These are phyloP conservation scores for Prunella vulgaris DNA, from an alignment of 257 asterid genomes.

Conservation along the genomic window DNA sequence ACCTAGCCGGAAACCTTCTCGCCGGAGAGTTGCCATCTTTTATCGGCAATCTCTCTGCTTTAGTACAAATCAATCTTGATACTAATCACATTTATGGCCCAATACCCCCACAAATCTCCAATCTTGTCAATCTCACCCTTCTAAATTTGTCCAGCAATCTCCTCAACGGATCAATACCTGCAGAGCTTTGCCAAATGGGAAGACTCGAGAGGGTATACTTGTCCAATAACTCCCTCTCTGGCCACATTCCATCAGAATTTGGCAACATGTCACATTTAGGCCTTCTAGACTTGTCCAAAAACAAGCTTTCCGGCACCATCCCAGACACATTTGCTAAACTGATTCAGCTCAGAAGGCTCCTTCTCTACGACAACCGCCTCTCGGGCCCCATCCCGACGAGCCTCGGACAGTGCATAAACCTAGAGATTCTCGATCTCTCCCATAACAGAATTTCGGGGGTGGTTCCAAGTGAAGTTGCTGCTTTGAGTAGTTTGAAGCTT, in stretches of 20 bases:
- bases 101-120: constrained; percentile 57
- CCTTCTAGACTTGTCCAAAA: constrained; percentile 67
- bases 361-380: constrained; percentile 47
- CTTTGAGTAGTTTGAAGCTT: constrained; percentile 56
- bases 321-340: constrained; percentile 62
- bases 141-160: constrained; percentile 67
- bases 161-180: constrained; percentile 60
- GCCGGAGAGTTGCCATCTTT: constrained; percentile 73
- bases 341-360: constrained; percentile 55
- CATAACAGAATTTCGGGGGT: constrained; percentile 51
- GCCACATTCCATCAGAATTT: constrained; percentile 47
- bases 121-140: constrained; percentile 57
- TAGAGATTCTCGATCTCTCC: constrained; percentile 78
- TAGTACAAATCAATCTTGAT: constrained; percentile 57
- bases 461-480: constrained; percentile 68
- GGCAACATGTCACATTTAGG: constrained; percentile 70
- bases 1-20: constrained; percentile 58
- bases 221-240: constrained; percentile 55
- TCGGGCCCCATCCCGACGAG: constrained; percentile 61
- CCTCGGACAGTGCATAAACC: constrained; percentile 56
- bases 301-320: constrained; percentile 64
- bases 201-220: constrained; percentile 62
- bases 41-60: constrained; percentile 56
- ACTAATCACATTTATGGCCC: constrained; percentile 54
- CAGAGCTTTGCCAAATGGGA: constrained; percentile 44